A percentile compares a stretch with the other conserved stretches of the same genome.
These are phyloP conservation scores for Pythium brachiatum DNA, from an alignment of 352 stramenopile species.

Conservation along the genomic window DNA sequence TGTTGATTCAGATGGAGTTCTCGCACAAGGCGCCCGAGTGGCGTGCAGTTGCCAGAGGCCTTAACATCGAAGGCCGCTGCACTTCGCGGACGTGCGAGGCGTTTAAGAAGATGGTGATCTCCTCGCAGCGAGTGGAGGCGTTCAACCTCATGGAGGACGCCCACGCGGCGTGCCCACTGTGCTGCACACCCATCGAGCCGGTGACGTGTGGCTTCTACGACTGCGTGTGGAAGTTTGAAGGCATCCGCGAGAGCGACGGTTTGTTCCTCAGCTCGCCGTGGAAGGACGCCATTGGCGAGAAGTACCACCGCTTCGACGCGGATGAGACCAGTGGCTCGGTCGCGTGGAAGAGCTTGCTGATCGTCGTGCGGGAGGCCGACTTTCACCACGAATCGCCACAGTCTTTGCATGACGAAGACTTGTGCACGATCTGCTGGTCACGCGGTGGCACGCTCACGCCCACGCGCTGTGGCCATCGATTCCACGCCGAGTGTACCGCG, in stretches of 20 bases:
- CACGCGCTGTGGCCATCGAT: no score
- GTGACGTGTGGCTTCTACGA: constrained; percentile 34
- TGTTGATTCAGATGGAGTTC: constrained; percentile 18
- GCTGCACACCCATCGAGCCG: constrained; percentile 13
- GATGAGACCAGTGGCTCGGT: no score
- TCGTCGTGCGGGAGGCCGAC: no score
- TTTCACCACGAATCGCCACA: no score
- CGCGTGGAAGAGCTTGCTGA: no score
- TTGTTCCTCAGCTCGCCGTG: constrained; percentile 24
- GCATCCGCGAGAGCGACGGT: neutral
- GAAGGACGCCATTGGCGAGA: constrained; percentile 19
- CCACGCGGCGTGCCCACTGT: constrained; percentile 22
- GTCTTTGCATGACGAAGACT: no score
- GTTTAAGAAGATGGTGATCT: constrained; percentile 27
- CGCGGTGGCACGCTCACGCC: no score
- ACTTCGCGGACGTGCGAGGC: constrained; percentile 14
- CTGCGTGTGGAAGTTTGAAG: constrained; percentile 36
- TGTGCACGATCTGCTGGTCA: no score
- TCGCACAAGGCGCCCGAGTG: constrained; percentile 11
- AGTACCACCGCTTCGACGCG: no score
- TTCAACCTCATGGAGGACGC: constrained; percentile 29
- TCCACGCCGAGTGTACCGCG: no score
- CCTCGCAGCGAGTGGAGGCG: neutral
- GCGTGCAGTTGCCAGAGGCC: constrained; percentile 13
- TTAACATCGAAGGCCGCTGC: constrained; percentile 37